phyloP scores from a whole-genome alignment of 176 grass and related monocot genomes.

The Raddia guianensis region DNA sequence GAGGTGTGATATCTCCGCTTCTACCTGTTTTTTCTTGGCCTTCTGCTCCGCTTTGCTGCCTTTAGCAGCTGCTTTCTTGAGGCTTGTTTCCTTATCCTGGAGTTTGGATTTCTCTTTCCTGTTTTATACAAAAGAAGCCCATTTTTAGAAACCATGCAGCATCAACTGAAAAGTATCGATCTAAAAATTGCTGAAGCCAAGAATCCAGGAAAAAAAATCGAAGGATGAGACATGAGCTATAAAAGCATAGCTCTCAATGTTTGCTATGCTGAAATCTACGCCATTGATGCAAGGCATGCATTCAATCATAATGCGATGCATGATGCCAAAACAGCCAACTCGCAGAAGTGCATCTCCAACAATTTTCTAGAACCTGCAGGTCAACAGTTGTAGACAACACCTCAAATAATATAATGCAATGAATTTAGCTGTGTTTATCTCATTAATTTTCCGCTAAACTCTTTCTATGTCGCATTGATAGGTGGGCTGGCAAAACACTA shows the following conservation, averaged over 20 bases:
- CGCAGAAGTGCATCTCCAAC: background rate
- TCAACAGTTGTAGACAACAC: background rate
- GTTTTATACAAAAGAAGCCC: constrained; percentile 20
- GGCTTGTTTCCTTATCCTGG: constrained; percentile 81
- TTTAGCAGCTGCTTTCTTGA: constrained; percentile 89
- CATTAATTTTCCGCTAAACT: background rate
- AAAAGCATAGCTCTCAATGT: constrained; percentile 12
- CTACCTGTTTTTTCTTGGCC: constrained; percentile 92
- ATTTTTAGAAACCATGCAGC: constrained; percentile 7
- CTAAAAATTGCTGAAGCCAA: background rate
- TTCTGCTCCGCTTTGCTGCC: constrained; percentile 98
- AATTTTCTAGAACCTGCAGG: constrained; percentile 13
- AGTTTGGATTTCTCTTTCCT: constrained; percentile 86
- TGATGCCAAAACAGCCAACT: background rate
- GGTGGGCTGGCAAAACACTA: background rate
- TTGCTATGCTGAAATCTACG: background rate
- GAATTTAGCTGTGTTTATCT: background rate
- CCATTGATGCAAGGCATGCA: background rate
- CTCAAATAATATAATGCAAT: background rate
- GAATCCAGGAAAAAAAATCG: constrained; percentile 7
- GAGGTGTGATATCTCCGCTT: constrained; percentile 73
- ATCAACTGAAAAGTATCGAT: constrained; percentile 9
- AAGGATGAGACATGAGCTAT: constrained; percentile 13
- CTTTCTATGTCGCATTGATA: background rate
- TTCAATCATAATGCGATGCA: background rate